phyloP scores from a whole-genome alignment of 1,139 yeast genomes.

The Yamadazyma blattariae region DNA sequence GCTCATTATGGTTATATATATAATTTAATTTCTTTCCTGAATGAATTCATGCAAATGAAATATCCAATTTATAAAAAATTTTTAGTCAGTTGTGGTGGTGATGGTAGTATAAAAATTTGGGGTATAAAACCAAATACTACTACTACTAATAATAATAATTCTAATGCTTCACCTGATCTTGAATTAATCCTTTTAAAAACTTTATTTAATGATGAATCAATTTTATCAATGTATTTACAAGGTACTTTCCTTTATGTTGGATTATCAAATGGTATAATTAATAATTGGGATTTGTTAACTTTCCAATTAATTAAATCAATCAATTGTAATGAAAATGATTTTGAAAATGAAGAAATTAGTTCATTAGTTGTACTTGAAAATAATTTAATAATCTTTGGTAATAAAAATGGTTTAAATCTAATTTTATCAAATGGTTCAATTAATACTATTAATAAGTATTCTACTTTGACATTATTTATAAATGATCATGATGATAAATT shows the following conservation, averaged over 20 bases:
- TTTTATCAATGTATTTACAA: slow-evolving; percentile 61
- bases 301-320: slow-evolving; percentile 59
- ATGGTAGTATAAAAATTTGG: slow-evolving; percentile 85
- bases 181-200: slow-evolving; percentile 27
- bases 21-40: slow-evolving; percentile 48
- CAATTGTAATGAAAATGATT: too few species aligned
- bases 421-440: slow-evolving; percentile 5
- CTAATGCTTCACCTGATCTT: neutral
- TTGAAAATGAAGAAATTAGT: slow-evolving; percentile 15
- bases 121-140: slow-evolving; percentile 17
- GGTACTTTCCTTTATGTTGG: slow-evolving; percentile 79
- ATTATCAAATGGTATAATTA: slow-evolving; percentile 64
- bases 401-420: slow-evolving; percentile 11
- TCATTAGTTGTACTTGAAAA: slow-evolving; percentile 9
- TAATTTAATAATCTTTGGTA: slow-evolving; percentile 11
- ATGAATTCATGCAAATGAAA: slow-evolving; percentile 20
- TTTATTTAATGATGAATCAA: slow-evolving; percentile 66
- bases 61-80: slow-evolving; percentile 18
- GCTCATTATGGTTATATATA: slow-evolving; percentile 93
- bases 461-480: slow-evolving; percentile 9
- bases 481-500: slow-evolving; percentile 1
- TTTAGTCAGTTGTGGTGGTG: slow-evolving; percentile 74
- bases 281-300: slow-evolving; percentile 83
- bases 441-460: slow-evolving; percentile 5
- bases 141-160: neutral